phyloP scores from a whole-genome alignment of 2,329 filamentous ascomycete genomes.

The Pseudocercospora fuligena region DNA sequence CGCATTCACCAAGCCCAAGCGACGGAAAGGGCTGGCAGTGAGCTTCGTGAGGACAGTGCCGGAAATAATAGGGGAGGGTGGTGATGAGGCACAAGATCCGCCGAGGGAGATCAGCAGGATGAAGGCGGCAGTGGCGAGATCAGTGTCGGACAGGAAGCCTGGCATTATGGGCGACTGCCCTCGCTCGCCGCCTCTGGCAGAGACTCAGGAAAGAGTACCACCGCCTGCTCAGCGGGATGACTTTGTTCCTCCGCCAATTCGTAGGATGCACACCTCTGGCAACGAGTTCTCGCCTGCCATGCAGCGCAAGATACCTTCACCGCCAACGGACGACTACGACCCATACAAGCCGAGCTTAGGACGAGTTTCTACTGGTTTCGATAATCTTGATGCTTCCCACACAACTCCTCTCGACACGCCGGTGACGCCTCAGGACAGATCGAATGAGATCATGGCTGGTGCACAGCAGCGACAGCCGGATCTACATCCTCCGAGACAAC shows the following conservation, averaged over 20 bases:
- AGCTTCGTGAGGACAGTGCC: slow-evolving; percentile 74
- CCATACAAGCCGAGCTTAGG: slow-evolving; percentile 30
- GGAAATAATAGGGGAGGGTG: slow-evolving; percentile 86
- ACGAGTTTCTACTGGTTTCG: slow-evolving; percentile 36
- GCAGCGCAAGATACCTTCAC: slow-evolving; percentile 32
- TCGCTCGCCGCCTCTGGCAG: slow-evolving; percentile 24
- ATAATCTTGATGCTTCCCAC: slow-evolving; percentile 14
- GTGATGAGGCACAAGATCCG: slow-evolving; percentile 79
- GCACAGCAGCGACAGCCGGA: not conserved
- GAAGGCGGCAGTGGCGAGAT: slow-evolving; percentile 46
- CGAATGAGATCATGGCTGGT: slow-evolving; percentile 2
- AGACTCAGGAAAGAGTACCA: slow-evolving; percentile 6
- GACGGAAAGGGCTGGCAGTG: slow-evolving; percentile 72
- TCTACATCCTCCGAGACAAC: slow-evolving; percentile 9
- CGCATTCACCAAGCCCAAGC: slow-evolving; percentile 44
- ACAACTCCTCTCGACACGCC: slow-evolving; percentile 15
- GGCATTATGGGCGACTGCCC: slow-evolving; percentile 19
- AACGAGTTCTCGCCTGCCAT: slow-evolving; percentile 34
- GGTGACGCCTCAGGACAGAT: slow-evolving; percentile 1
- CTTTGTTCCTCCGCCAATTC: slow-evolving; percentile 26
- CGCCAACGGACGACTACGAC: slow-evolving; percentile 20
- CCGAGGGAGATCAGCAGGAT: slow-evolving; percentile 71
- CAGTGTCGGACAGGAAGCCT: slow-evolving; percentile 35
- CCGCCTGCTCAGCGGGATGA: slow-evolving; percentile 14
- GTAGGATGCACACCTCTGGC: slow-evolving; percentile 34